Conservation (phyloP, 768 basidiomycete genomes). For the Leccinum incarnatum region DNA sequence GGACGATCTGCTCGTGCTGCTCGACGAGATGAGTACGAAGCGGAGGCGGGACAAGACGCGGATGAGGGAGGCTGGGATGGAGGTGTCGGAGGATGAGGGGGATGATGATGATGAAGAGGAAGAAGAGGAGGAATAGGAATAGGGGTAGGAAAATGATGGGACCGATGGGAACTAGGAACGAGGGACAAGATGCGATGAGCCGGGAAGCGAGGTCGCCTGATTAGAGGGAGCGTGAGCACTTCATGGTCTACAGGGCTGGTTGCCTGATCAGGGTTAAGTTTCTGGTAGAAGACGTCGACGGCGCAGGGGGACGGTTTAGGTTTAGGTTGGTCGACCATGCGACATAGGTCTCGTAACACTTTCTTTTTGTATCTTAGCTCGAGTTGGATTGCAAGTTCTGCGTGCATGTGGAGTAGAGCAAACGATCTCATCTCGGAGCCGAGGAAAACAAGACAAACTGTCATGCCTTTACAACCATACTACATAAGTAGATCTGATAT, state of each 20-base stretch:
- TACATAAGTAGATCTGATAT: not conserved
- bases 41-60: conserved; percentile 77
- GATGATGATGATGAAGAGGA: conserved; percentile 63
- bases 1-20: conserved; percentile 88
- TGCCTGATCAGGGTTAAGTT: not conserved
- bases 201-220: not conserved
- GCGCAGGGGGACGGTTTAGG: not conserved
- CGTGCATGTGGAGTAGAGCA: not conserved
- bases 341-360: not conserved
- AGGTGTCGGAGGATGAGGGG: conserved; percentile 91
- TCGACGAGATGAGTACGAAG: conserved; percentile 90
- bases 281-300: not conserved
- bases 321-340: too few relatives aligned
- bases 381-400: not conserved
- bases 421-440: not conserved
- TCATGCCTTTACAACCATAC: not conserved
- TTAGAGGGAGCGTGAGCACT: not conserved
- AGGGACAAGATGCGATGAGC: not conserved
- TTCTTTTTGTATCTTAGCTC: not conserved
- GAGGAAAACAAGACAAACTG: not conserved
- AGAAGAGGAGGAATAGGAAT: conserved; percentile 32
- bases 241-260: not conserved
- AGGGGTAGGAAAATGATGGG: not conserved
- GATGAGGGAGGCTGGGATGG: conserved; percentile 71
- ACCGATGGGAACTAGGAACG: not conserved